Evolutionary conservation across 2,329 filamentous ascomycete species (phyloP).

Genomic region (Alternaria triticimaculans): DNA sequence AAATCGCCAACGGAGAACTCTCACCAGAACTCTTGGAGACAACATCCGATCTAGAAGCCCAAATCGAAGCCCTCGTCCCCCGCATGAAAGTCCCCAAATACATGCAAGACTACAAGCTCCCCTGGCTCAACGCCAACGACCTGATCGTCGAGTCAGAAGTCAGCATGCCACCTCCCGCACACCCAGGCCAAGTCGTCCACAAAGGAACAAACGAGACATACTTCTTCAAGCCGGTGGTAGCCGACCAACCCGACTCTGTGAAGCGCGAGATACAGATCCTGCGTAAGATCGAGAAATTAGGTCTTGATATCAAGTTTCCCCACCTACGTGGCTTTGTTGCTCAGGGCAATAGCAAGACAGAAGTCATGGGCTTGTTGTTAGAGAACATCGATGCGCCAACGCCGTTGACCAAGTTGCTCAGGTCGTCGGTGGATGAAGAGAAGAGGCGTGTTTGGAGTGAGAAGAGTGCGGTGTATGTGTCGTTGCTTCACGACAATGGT

Average conservation of each 20-base stretch:
- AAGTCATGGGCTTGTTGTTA: constrained; percentile 21
- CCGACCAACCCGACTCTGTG: constrained; percentile 14
- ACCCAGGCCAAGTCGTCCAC: constrained; percentile 20
- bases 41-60: constrained; percentile 10
- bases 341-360: constrained; percentile 13
- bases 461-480: constrained; percentile 17
- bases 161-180: constrained; percentile 23
- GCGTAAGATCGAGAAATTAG: constrained; percentile 12
- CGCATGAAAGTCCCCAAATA: constrained; percentile 24
- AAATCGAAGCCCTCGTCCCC: constrained; percentile 20
- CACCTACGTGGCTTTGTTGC: constrained; percentile 17
- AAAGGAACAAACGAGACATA: constrained; percentile 3
- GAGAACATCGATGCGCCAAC: constrained; percentile 15
- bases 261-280: constrained; percentile 27
- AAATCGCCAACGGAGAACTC: constrained; percentile 8
- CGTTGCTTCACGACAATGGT: constrained; percentile 15
- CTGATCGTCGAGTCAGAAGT: constrained; percentile 25
- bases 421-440: constrained; percentile 8
- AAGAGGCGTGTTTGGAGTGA: constrained; percentile 18
- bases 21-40: constrained; percentile 12
- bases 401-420: constrained; percentile 22
- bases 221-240: constrained; percentile 27
- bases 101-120: constrained; percentile 23
- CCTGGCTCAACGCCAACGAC: constrained; percentile 22
- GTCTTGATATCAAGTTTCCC: constrained; percentile 19